phyloP scores from a whole-genome alignment of 352 stramenopile species.

The Pythium aphanidermatum region DNA sequence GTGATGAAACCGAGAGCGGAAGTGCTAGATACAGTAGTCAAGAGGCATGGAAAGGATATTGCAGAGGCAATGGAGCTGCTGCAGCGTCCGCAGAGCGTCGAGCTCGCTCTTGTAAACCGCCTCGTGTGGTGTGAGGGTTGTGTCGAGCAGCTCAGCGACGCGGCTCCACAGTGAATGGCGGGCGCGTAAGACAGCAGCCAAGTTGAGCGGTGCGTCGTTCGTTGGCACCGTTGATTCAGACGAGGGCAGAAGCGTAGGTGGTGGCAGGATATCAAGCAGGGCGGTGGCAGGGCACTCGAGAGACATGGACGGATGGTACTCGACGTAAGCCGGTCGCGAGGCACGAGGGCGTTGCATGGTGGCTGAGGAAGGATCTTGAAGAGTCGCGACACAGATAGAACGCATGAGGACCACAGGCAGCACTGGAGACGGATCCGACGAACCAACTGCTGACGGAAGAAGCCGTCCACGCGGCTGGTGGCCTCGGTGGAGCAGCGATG shows the following conservation, averaged over 20 bases:
- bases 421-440: background rate
- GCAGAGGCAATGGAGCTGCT: conserved; percentile 51
- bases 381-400: background rate
- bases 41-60: conserved; percentile 57
- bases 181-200: conserved; percentile 3
- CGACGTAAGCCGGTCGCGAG: conserved; percentile 25
- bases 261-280: conserved; percentile 21
- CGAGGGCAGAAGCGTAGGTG: background rate
- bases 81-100: conserved; percentile 34
- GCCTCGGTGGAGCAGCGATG: too few relatives aligned
- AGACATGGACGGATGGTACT: conserved; percentile 71
- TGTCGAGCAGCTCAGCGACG: conserved; percentile 23
- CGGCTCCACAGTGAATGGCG: conserved; percentile 5
- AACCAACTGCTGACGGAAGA: too few relatives aligned
- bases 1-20: too few relatives aligned
- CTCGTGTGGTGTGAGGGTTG: conserved; percentile 19
- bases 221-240: background rate
- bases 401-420: background rate
- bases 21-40: background rate
- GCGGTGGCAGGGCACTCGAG: conserved; percentile 35
- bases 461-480: too few relatives aligned
- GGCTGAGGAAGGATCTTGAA: background rate
- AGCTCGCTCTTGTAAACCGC: conserved; percentile 28
- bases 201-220: too few relatives aligned
- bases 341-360: conserved; percentile 6